Base-by-base conservation (phyloP, 805 yeast species). In the Candida chilensis region DNA sequence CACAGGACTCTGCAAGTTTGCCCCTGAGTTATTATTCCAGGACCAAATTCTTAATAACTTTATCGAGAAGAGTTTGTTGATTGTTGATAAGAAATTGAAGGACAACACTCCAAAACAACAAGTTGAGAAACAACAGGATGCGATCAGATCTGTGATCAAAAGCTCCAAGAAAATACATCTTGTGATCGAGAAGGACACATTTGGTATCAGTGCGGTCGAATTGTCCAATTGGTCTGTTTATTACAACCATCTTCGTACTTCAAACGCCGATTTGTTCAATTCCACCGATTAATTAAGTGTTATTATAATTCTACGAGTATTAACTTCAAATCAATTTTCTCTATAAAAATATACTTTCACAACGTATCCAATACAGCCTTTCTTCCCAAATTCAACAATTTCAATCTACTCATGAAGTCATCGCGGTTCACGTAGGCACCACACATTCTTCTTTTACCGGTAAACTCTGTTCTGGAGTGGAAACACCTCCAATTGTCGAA, bases 401-500 rank as follows among this genome's bases (percentile, higher is more conserved):
- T 60, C 37, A 26, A 26, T 9, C 18, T 15, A n/a, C 20, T 61
- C 8, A 74, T 53, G 47, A 74, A 78, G 45, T 78, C 87, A 44
- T 79, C 86, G 32, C 80, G 57, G 47, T 74, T 75, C 38, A 73
- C 60, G 49, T 79, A 78, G 2, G 83, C 84, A 9, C 86, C 86
- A 47, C 86, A 79, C 68, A 78, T 64, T 40, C 83, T 56, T 47
- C 86, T 60, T 43, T 69, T 67, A 2, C 87, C 86, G 1, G 78
- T 69, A 35, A 78, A 76, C 36, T 64, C 77, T 27, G 75, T 71
- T 43, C 86, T 63, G 12, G 80, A 74, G 47, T 79, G 87, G 50
- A 78, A 61, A 14, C 75, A 74, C 41, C 87, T 51, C 85, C 86
- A 78, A 45, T 78, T 79, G 45, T 79, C 85, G 45, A 78, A 78